Base-by-base conservation (phyloP, 1,139 yeast species). In the Yamadazyma dendronema region DNA sequence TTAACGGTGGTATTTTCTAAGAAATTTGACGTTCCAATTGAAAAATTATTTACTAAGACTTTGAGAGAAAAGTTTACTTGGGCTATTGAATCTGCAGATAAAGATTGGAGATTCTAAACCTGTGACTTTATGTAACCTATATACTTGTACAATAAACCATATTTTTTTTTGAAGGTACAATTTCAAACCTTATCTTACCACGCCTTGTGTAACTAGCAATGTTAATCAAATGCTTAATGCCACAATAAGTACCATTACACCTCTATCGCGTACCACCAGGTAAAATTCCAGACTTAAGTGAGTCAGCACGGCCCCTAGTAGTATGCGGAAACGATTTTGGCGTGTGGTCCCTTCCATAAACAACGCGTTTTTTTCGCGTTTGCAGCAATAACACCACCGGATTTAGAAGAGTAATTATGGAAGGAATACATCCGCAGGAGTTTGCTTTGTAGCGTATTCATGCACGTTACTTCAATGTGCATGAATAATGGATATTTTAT, bases 1-100 rank as follows among this genome's bases (percentile, higher is more conserved):
- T 69, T 92, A 50, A 82, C 95, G 0, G 97, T 87, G 33, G 81
- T 87, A 74, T 92, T 89, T 61, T 78, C 96, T 35, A 89, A 89
- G 61, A 86, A 81, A 61, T 88, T 70, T 56, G 72, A 79, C 40
- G 97, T 92, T 17, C 97, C 97, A 10, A 84, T 92, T 42, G 97
- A 90, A 60, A 89, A 87, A 62, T 72, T 92, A 37, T 89, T 92
- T 52, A 84, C 97, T 17, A 89, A 88, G 62, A 85, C 97, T 0
- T 69, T 90, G 47, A 72, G 97, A 46, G 97, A 90, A 32, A 90
- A 90, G 67, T 90, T 90, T 63, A 82, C 79, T 37, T 90, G 98
- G 98, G 97, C 98, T 17, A 84, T 90, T 39, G 95, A 90, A 58
- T 81, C 92, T 35, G 90, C 82, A 4, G 97, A 85, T 56, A 88